Evolutionary conservation across 2,329 filamentous ascomycete species (phyloP), one percentile per base, ranked within the genome.

Genomic region (Epicoccum sorghinum): DNA sequence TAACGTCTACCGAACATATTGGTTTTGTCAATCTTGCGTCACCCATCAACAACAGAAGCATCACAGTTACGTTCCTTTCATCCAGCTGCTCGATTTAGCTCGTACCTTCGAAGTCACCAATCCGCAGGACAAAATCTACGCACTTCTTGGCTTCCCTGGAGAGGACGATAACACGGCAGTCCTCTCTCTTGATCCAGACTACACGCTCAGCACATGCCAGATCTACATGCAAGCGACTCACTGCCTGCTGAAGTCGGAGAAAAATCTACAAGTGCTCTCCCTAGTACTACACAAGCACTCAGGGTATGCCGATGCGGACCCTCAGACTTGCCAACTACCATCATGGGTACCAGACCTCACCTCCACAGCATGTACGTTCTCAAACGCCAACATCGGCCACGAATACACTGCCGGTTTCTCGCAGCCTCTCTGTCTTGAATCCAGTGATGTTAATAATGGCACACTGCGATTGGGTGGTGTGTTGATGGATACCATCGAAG

Each of bases 291-390:
- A 57, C 23, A 40, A 9, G 2, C 22, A 33, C 2, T 22, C 22
- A 35, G 33, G 8, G 22, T 10, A 9, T 12, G 13, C 10, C 4
- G 9, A 33, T 18, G 3, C 9, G 4, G 5, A 27, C 7, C 13
- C 27, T 1, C 29, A n/a, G 7, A n/a, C 35, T 6, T 27, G 18
- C 6, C 9, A 29, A 18, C 14, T 56, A 8, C 62, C 60, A 32
- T 59, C 55, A 1, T 67, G 64, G 62, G 62, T 62, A 2, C 62
- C 59, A 3, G 35, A 67, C 44, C 65, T 61, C 60, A 48, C 39
- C 14, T 30, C 23, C 1, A 49, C 55, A 30, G 44, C 23, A 8
- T 51, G 42, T 25, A 43, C 55, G 1, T 32, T 64, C 4, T 50
- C 52, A 5, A 55, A 54, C 25, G 44, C 51, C 7, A 44, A 38